Evolutionary conservation across 768 basidiomycete genomes (phyloP).

Genomic region (Boletus huronensis): DNA sequence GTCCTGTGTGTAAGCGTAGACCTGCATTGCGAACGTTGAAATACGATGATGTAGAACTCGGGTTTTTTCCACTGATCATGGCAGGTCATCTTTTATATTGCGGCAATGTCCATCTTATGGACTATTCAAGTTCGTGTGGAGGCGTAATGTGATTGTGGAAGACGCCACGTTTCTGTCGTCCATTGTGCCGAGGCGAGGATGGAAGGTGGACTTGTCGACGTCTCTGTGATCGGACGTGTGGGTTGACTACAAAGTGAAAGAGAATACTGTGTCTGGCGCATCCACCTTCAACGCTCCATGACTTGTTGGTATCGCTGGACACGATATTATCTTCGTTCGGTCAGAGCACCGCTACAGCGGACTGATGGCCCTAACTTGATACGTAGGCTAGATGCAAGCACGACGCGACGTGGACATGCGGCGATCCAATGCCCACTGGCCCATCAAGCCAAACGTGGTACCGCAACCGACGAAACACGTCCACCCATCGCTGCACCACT

Average conservation of each 20-base stretch:
- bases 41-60: not conserved
- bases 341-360: not conserved
- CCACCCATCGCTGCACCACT: no score
- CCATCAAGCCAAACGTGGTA: no score
- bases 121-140: not conserved
- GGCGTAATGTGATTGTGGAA: not conserved
- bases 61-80: not conserved
- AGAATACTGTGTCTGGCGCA: not conserved
- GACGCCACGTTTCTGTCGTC: not conserved
- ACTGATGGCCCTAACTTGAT: not conserved
- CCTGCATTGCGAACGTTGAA: not conserved
- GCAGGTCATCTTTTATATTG: not conserved
- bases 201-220: not conserved
- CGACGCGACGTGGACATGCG: not conserved
- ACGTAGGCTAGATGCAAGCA: not conserved
- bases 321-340: not conserved
- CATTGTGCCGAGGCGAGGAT: not conserved
- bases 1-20: conserved; percentile 1
- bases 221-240: not conserved
- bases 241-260: not conserved
- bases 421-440: not conserved
- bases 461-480: no score
- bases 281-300: not conserved
- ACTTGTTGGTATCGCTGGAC: not conserved
- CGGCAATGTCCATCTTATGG: not conserved